A percentile compares a stretch with the other conserved stretches of the same genome.
Evolutionary conservation across 164 flowering plant species (phyloP).

Genomic region (Vitis vinifera): ASM3070453v1 NC_081809.1:26046501-26047000

Average conservation of each 20-base stretch:
- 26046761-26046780: not conserved
- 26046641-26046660: slow-evolving; percentile 27
- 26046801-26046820: slow-evolving; percentile 6
- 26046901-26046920: no score
- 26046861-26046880: not conserved
- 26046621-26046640: slow-evolving; percentile 18
- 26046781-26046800: not conserved
- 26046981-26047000: not conserved
- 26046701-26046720: slow-evolving; percentile 12
- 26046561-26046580: slow-evolving; percentile 33
- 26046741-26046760: slow-evolving; percentile 15
- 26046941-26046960: no score
- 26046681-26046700: slow-evolving; percentile 20
- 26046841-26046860: slow-evolving; percentile 34
- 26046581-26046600: slow-evolving; percentile 18
- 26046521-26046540: slow-evolving; percentile 61
- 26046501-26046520: slow-evolving; percentile 63
- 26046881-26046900: no score
- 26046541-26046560: slow-evolving; percentile 19
- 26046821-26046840: slow-evolving; percentile 39
- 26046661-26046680: slow-evolving; percentile 28
- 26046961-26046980: no score
- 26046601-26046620: slow-evolving; percentile 17
- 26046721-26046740: not conserved
- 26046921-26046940: no score